Evolutionary conservation across 139 green algal genomes (phyloP).

Genomic region (Nannochloris sp.): DNA sequence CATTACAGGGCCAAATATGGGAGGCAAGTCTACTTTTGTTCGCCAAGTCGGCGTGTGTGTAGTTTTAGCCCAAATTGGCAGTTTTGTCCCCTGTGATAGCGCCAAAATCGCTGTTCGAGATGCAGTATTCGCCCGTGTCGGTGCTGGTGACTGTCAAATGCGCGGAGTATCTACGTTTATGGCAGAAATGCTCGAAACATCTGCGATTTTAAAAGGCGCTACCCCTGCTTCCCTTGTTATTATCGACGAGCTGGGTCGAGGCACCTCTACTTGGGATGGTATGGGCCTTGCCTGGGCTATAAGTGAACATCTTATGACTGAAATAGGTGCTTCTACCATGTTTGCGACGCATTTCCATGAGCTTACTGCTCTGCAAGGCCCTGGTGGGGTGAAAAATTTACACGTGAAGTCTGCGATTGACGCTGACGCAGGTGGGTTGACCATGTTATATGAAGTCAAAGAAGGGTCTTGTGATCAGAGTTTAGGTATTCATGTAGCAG

Average conservation of each 20-base stretch:
- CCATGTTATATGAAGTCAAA: constrained; percentile 86
- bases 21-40: constrained; percentile 96
- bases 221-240: constrained; percentile 78
- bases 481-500: constrained; percentile 92
- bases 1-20: constrained; percentile 99
- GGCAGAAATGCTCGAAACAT: constrained; percentile 97
- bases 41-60: constrained; percentile 83
- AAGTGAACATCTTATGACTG: constrained; percentile 79
- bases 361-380: constrained; percentile 72
- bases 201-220: constrained; percentile 78
- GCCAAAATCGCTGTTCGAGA: constrained; percentile 84
- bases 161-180: constrained; percentile 97
- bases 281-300: constrained; percentile 97
- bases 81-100: constrained; percentile 81
- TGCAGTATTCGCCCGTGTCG: constrained; percentile 92
- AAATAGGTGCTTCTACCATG: constrained; percentile 59
- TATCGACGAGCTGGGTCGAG: constrained; percentile 94
- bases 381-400: constrained; percentile 63
- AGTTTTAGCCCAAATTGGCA: constrained; percentile 88
- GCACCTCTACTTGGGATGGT: constrained; percentile 94
- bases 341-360: constrained; percentile 99
- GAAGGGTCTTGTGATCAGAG: constrained; percentile 84
- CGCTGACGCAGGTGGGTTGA: constrained; percentile 50
- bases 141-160: constrained; percentile 91
- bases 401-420: constrained; percentile 75